Conservation (phyloP, 306 rosid genomes). For the Geum urbanum region DNA sequence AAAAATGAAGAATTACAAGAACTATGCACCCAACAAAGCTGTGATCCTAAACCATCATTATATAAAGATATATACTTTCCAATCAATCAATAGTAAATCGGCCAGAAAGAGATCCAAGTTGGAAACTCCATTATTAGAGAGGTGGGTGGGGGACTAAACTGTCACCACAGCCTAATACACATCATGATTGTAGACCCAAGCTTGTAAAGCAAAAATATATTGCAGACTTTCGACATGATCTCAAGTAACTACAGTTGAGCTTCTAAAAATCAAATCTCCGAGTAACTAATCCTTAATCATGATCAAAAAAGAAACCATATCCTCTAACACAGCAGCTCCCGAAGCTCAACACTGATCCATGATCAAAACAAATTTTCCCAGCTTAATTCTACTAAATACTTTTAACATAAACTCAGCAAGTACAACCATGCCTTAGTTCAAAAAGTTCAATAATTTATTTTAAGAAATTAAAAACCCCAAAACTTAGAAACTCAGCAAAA, state of each 20-base stretch:
- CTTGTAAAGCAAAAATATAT: neutral
- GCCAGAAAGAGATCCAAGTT: neutral
- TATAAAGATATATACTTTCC: neutral
- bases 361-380: neutral
- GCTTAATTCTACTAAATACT: neutral
- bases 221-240: neutral
- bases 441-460: neutral
- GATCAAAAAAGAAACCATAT: neutral
- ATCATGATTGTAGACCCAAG: constrained; percentile 12
- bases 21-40: neutral
- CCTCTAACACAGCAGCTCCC: neutral
- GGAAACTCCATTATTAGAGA: constrained; percentile 11
- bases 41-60: neutral
- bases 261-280: neutral
- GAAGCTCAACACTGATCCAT: constrained; percentile 13
- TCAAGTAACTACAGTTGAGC: neutral
- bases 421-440: neutral
- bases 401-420: neutral
- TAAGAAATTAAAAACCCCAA: neutral
- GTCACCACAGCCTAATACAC: constrained; percentile 10
- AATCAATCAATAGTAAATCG: neutral
- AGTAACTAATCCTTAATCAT: neutral
- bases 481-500: neutral
- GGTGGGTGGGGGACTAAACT: neutral
- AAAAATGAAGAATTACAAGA: neutral